Percentiles rank a stretch among this genome's conserved stretches.
Evolutionary conservation across 345 rosid species (phyloP).

Genomic region (Cardamine occulta): DNA sequence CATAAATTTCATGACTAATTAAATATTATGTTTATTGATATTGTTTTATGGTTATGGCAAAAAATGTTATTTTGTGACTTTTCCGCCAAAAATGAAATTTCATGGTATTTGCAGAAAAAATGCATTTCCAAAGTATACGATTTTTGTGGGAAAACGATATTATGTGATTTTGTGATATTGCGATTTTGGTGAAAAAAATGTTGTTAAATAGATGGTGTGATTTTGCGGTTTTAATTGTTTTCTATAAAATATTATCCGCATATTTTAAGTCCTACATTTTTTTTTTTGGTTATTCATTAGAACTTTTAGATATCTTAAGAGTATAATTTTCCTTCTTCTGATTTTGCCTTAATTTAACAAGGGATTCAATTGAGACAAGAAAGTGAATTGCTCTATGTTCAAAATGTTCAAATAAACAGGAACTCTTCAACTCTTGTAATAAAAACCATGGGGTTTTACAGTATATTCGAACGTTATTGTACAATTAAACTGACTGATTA

Average conservation of each 20-base stretch:
- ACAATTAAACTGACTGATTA: constrained; percentile 20
- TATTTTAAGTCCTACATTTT: no score
- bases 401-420: background rate
- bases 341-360: background rate
- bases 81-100: no score
- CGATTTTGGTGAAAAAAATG: no score
- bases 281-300: background rate
- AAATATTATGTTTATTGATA: background rate
- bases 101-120: no score
- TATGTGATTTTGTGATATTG: no score
- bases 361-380: background rate
- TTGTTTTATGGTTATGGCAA: no score
- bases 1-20: background rate
- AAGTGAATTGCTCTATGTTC: background rate
- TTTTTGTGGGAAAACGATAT: no score
- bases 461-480: background rate
- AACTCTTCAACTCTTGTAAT: background rate
- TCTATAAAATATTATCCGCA: no score
- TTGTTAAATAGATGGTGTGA: no score
- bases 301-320: background rate
- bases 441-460: constrained; percentile 21
- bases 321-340: background rate
- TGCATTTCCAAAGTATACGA: no score
- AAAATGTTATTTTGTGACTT: no score
- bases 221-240: no score